Evolutionary conservation across 495 filamentous ascomycete species (phyloP).

Genomic region (Daldinia decipiens): DNA sequence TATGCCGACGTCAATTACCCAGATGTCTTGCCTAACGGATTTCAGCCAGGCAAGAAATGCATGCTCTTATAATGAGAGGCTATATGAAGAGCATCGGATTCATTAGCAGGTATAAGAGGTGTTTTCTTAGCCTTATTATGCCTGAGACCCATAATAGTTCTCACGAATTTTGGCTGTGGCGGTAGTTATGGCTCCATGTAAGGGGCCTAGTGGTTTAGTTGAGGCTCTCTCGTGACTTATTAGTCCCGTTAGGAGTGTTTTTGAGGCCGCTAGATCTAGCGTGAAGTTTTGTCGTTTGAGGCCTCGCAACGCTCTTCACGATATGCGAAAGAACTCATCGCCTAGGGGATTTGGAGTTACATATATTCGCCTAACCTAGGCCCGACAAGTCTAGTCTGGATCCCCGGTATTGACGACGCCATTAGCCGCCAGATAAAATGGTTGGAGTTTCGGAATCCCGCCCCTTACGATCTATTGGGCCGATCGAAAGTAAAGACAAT

Average conservation of each 20-base stretch:
- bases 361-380: background rate
- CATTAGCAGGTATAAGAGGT: background rate
- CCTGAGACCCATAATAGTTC: background rate
- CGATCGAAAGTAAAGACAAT: background rate
- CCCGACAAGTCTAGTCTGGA: background rate
- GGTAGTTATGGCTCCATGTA: background rate
- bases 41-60: constrained; percentile 46
- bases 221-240: background rate
- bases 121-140: background rate
- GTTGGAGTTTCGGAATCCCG: background rate
- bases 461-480: background rate
- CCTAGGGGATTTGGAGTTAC: background rate
- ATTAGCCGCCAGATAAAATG: background rate
- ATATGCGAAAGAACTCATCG: background rate
- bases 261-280: background rate
- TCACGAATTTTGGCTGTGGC: background rate
- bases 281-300: background rate
- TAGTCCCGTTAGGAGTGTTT: background rate
- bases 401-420: background rate
- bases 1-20: constrained; percentile 39
- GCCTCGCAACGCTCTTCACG: background rate
- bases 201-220: background rate
- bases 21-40: constrained; percentile 43
- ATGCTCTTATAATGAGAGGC: constrained; percentile 24
- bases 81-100: background rate